Conservation (phyloP, 371 early-diverging fungal species). For the Lichtheimia hyalospora region DNA sequence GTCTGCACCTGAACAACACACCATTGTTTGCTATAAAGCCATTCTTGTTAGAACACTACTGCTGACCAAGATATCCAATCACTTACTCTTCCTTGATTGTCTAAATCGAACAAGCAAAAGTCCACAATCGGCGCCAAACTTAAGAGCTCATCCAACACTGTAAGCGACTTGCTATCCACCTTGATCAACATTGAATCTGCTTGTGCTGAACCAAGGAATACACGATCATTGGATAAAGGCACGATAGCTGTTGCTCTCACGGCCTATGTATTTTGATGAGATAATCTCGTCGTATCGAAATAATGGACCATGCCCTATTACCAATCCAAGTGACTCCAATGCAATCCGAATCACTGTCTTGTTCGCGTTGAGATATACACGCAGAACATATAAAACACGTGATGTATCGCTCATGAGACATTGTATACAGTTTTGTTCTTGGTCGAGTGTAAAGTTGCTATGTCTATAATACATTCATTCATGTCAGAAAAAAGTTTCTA, state of each 20-base stretch:
- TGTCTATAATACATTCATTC: slow-evolving; percentile 24
- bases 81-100: slow-evolving; percentile 70
- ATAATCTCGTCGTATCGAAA: background rate
- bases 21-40: slow-evolving; percentile 63
- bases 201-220: slow-evolving; percentile 81
- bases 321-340: slow-evolving; percentile 14
- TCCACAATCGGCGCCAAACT: slow-evolving; percentile 88
- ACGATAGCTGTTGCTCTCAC: slow-evolving; percentile 62
- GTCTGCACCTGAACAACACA: slow-evolving; percentile 84
- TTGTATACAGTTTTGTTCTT: slow-evolving; percentile 42
- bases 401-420: slow-evolving; percentile 74
- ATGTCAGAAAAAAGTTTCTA: background rate
- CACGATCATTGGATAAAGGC: slow-evolving; percentile 64
- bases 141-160: slow-evolving; percentile 59
- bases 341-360: slow-evolving; percentile 11
- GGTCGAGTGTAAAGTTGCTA: slow-evolving; percentile 15
- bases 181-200: slow-evolving; percentile 80
- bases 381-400: slow-evolving; percentile 68
- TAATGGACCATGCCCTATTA: background rate
- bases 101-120: slow-evolving; percentile 79
- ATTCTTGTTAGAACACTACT: background rate
- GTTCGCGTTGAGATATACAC: slow-evolving; percentile 30
- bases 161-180: slow-evolving; percentile 43
- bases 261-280: background rate
- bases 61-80: background rate